Base-by-base conservation (phyloP, 1,284 basidiomycete species). In the Boletus albobrunnescens region DNA sequence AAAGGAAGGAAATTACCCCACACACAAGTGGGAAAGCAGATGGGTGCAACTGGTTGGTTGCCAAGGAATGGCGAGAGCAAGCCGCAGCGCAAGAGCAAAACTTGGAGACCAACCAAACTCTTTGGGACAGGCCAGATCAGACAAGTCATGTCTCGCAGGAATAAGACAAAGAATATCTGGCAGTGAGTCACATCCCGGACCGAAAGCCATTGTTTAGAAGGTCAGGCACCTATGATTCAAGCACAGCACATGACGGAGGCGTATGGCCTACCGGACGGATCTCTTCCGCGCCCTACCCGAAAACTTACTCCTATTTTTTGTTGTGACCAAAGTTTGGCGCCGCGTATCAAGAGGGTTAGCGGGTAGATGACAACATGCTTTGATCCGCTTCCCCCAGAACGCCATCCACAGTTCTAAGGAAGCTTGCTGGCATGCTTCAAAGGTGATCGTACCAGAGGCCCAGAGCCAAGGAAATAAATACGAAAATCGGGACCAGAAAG, bases 231-330 rank as follows among this genome's bases (percentile, higher is more conserved):
- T 30, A 19, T 33, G 26, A 35, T 28, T 41, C 11, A 42, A 41
- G n/a, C 17, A 36, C n/a, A 30, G 33, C 30, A 32, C 30, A 28
- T 31, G 43, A 31, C 30, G 23, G 16, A 17, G 39, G 26, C 22
- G 47, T 13, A 30, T 27, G 19, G 36, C 17, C 20, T 24, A 9
- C 40, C 55, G 62, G 60, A 41, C 59, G 59, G 59, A 61, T 61
- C 59, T 61, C 41, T 57, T 59, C 60, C 62, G 60, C 39, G 30
- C 35, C 36, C 37, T 19, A 11, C 36, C 17, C 28, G 10, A 38
- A 35, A 24, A 5, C 19, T 8, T 4, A 26, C 8, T 12, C 1
- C 17, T 7, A 24, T 16, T 16, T 24, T 13, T 32, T 27, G 30
- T 24, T 3, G 19, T 11, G 7, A 20, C 14, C 28, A 27, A 40